Base-by-base conservation (phyloP, 2,329 filamentous ascomycete species). In the Pseudogymnoascus sp. region DNA sequence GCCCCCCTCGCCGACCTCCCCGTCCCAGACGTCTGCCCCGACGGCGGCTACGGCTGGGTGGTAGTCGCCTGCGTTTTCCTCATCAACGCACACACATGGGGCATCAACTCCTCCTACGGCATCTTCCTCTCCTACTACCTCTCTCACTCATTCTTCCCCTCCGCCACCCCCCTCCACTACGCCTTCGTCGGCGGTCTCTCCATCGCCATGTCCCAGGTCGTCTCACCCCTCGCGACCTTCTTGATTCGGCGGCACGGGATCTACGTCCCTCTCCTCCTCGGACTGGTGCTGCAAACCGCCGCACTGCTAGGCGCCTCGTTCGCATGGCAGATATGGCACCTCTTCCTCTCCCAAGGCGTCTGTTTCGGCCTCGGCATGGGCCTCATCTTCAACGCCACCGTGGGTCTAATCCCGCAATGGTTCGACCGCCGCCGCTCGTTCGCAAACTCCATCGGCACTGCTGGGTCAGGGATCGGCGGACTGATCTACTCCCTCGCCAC, bases 331-430 rank as follows among this genome's bases (percentile, higher is more conserved):
- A 85, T 89, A 63, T 92, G 87, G 87, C 88, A 92, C 29, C 78
- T 93, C 0, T 85, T 90, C 62, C 79, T 92, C 0, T 82, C 80
- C 3, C 89, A 92, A 69, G 89, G 89, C 1, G 70, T 92, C 1
- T 82, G 85, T 61, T 91, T 92, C 64, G 89, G 89, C 18, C 70
- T 87, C 25, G 88, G 88, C 1, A 86, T 92, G 79, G 89, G 89
- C 0, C 85, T 92, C 61, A 77, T 87, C 13, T 87, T 84, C 65
- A 79, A 86, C 0, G 79, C 79, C 89, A 92, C 76, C 2, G 80
- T 83, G 0, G 79, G 79, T 0, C 78, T 87, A 1, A 74, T 83
- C 0, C 79, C 84, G 0, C 83, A 86, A 65, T 87, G 84, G 84
- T 87, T 87, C 65, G 76, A 76, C 0, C 81, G 77, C 1, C 74